A percentile compares a stretch with the other conserved stretches of the same genome.
These are phyloP conservation scores for Aegle marmelos DNA, from an alignment of 345 rosid genomes.

Conservation along the genomic window DNA sequence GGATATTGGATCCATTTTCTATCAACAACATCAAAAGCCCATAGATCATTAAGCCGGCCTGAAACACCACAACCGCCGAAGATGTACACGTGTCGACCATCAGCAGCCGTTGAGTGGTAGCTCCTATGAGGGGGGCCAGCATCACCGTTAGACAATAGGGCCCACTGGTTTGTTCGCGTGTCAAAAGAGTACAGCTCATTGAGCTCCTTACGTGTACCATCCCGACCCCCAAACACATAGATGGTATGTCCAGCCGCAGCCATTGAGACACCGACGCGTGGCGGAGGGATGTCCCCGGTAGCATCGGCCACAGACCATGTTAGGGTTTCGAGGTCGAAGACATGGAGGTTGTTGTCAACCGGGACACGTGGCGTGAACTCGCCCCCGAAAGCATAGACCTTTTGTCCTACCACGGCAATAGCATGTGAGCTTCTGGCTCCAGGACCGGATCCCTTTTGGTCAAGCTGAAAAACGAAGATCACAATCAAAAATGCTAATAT, in stretches of 20 bases:
- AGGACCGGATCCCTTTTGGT: slow-evolving; percentile 70
- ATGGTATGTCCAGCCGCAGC: slow-evolving; percentile 54
- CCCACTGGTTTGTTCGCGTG: slow-evolving; percentile 57
- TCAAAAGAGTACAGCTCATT: slow-evolving; percentile 73
- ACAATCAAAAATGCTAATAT: background rate
- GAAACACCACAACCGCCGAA: slow-evolving; percentile 86
- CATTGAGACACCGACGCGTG: slow-evolving; percentile 89
- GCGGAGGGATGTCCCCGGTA: slow-evolving; percentile 76
- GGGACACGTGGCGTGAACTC: slow-evolving; percentile 85
- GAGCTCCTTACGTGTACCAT: slow-evolving; percentile 63
- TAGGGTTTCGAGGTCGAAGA: slow-evolving; percentile 53
- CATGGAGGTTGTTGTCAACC: slow-evolving; percentile 72
- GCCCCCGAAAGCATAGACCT: slow-evolving; percentile 78
- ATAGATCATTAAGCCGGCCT: slow-evolving; percentile 79
- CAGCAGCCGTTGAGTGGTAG: slow-evolving; percentile 66
- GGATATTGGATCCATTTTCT: slow-evolving; percentile 60
- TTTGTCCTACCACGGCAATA: slow-evolving; percentile 56
- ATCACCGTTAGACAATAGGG: slow-evolving; percentile 53
- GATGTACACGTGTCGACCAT: slow-evolving; percentile 53
- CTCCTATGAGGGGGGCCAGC: slow-evolving; percentile 68
- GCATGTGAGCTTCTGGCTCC: slow-evolving; percentile 97
- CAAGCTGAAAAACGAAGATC: slow-evolving; percentile 42
- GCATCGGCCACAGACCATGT: slow-evolving; percentile 63
- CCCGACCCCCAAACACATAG: slow-evolving; percentile 84
- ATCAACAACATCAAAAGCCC: slow-evolving; percentile 67